Evolutionary conservation across 306 rosid species (phyloP).

Genomic region (Corylus avellana): DNA sequence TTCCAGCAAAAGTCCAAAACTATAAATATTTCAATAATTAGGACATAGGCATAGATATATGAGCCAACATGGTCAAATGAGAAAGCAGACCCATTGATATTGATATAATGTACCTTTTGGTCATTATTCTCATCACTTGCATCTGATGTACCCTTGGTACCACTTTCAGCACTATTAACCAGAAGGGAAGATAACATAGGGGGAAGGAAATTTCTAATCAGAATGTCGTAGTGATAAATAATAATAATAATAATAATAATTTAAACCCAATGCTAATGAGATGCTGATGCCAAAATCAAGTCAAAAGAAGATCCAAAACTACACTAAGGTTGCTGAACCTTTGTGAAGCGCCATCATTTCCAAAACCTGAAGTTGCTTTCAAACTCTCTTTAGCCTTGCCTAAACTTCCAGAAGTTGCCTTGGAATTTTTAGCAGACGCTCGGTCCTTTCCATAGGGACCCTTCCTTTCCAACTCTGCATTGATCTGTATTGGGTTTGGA

Average conservation of each 20-base stretch:
- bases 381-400: slow-evolving; percentile 74
- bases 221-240: neutral
- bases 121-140: slow-evolving; percentile 78
- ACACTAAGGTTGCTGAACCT: slow-evolving; percentile 57
- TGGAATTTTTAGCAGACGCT: slow-evolving; percentile 57
- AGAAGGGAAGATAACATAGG: neutral
- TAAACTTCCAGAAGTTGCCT: slow-evolving; percentile 59
- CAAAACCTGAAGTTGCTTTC: slow-evolving; percentile 83
- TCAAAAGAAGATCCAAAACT: slow-evolving; percentile 22
- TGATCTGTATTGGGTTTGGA: slow-evolving; percentile 48
- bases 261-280: slow-evolving; percentile 3
- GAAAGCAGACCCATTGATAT: slow-evolving; percentile 8
- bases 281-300: slow-evolving; percentile 18
- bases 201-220: slow-evolving; percentile 3
- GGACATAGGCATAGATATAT: neutral
- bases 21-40: neutral
- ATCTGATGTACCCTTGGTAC: slow-evolving; percentile 83
- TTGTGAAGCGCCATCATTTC: slow-evolving; percentile 85
- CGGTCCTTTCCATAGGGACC: slow-evolving; percentile 74
- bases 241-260: neutral
- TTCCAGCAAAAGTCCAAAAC: slow-evolving; percentile 37
- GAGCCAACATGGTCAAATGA: slow-evolving; percentile 2
- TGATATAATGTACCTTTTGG: slow-evolving; percentile 59
- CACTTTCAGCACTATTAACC: slow-evolving; percentile 73
- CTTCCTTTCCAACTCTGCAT: slow-evolving; percentile 62